Conservation (phyloP, 2,329 filamentous ascomycete genomes). For the Penicillium sp. region DNA sequence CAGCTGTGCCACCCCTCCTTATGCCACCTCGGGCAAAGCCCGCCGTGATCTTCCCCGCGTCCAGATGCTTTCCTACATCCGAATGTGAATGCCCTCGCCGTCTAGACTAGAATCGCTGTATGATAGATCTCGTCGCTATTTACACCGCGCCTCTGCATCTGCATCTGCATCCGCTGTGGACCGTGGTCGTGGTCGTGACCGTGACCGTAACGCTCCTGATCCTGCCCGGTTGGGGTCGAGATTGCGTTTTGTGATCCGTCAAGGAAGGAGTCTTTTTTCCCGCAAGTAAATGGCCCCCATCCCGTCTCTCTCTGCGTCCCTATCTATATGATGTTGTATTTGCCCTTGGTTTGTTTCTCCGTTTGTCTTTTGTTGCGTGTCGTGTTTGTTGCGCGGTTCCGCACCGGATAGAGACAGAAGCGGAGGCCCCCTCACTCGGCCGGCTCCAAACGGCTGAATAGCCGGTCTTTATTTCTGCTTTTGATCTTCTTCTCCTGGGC, state of each 20-base stretch:
- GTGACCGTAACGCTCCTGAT: not conserved
- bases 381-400: not conserved
- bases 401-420: not conserved
- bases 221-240: constrained; percentile 25
- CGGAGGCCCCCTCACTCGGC: not conserved
- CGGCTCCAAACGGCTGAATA: no score
- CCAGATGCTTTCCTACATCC: constrained; percentile 26
- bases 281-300: constrained; percentile 27
- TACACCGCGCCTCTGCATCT: constrained; percentile 18
- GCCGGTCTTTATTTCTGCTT: not conserved
- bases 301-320: not conserved
- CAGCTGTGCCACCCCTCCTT: constrained; percentile 10
- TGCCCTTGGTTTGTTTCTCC: not conserved
- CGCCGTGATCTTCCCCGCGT: constrained; percentile 15
- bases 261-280: constrained; percentile 31
- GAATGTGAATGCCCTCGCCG: constrained; percentile 27
- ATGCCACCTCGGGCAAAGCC: constrained; percentile 8
- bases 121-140: constrained; percentile 4
- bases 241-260: constrained; percentile 31
- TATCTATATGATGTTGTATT: not conserved
- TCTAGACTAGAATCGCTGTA: constrained; percentile 2
- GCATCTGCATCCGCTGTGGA: not conserved
- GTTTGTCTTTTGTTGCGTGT: not conserved
- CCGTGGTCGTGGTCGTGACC: not conserved
- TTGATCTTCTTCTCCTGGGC: not conserved